phyloP scores from a whole-genome alignment of 495 filamentous ascomycete genomes.

The Xylaria intraflava region DNA sequence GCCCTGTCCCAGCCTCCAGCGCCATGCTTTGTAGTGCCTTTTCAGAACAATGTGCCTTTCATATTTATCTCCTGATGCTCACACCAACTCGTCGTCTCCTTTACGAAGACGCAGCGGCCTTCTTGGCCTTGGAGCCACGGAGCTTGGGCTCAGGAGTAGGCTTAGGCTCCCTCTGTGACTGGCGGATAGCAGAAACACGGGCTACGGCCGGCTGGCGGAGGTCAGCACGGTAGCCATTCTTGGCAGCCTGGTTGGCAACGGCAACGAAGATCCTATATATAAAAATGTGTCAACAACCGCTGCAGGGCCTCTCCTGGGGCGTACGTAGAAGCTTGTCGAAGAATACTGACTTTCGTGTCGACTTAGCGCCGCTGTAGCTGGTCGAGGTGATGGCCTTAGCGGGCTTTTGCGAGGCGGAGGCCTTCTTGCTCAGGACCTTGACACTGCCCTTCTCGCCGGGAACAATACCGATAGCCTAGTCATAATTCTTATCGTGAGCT shows the following conservation, averaged over 20 bases:
- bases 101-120: slow-evolving; percentile 51
- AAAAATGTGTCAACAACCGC: slow-evolving; percentile 19
- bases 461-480: slow-evolving; percentile 73
- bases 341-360: slow-evolving; percentile 72
- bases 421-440: slow-evolving; percentile 76
- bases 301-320: not conserved
- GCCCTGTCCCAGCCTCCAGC: not conserved
- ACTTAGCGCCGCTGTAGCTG: slow-evolving; percentile 60
- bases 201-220: slow-evolving; percentile 80
- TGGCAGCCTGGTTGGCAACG: slow-evolving; percentile 72
- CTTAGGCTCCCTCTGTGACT: slow-evolving; percentile 73
- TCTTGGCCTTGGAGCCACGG: slow-evolving; percentile 75
- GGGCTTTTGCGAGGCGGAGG: slow-evolving; percentile 61
- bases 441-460: slow-evolving; percentile 63
- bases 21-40: slow-evolving; percentile 12
- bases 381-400: slow-evolving; percentile 55
- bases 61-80: slow-evolving; percentile 6
- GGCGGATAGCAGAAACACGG: slow-evolving; percentile 79
- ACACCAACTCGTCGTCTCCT: slow-evolving; percentile 18
- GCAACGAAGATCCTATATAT: slow-evolving; percentile 77
- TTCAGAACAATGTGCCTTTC: slow-evolving; percentile 6
- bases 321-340: not conserved
- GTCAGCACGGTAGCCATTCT: slow-evolving; percentile 78
- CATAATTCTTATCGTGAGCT: slow-evolving; percentile 20
- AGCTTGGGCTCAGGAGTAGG: slow-evolving; percentile 62